A percentile compares a stretch with the other conserved stretches of the same genome.
Conservation (phyloP, 352 stramenopile genomes). For the Hyaloperonospora brassicae region DNA sequence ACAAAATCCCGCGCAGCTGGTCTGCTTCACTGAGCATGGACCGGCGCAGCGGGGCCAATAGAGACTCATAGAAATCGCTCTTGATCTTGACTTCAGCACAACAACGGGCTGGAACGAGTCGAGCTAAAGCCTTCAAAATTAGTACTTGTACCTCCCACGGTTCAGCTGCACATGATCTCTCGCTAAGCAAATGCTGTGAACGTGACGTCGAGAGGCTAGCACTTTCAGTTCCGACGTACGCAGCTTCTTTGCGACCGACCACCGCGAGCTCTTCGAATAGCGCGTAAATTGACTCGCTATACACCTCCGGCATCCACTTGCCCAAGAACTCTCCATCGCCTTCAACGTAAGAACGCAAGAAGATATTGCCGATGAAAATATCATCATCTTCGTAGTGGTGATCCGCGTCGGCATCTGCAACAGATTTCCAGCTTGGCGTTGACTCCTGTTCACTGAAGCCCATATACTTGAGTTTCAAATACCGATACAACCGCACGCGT, state of each 20-base stretch:
- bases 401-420: constrained; percentile 12
- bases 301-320: constrained; percentile 68
- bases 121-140: constrained; percentile 62
- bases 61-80: constrained; percentile 43
- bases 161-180: constrained; percentile 31
- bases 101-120: constrained; percentile 51
- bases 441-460: constrained; percentile 16
- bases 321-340: constrained; percentile 71
- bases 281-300: constrained; percentile 48
- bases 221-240: constrained; percentile 27
- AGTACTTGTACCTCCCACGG: constrained; percentile 75
- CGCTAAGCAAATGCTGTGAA: constrained; percentile 10
- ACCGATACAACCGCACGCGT: constrained; percentile 44
- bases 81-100: constrained; percentile 41
- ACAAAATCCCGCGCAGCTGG: constrained; percentile 66
- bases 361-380: constrained; percentile 76
- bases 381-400: constrained; percentile 41
- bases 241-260: constrained; percentile 47
- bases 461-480: constrained; percentile 63
- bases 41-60: constrained; percentile 54
- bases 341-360: constrained; percentile 74
- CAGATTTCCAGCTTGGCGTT: constrained; percentile 10
- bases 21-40: constrained; percentile 64
- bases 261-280: constrained; percentile 49
- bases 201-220: constrained; percentile 13